Evolutionary conservation across 2,329 filamentous ascomycete species (phyloP), one percentile per base, ranked within the genome.

Genomic region (Pseudogymnoascus sp.): DNA sequence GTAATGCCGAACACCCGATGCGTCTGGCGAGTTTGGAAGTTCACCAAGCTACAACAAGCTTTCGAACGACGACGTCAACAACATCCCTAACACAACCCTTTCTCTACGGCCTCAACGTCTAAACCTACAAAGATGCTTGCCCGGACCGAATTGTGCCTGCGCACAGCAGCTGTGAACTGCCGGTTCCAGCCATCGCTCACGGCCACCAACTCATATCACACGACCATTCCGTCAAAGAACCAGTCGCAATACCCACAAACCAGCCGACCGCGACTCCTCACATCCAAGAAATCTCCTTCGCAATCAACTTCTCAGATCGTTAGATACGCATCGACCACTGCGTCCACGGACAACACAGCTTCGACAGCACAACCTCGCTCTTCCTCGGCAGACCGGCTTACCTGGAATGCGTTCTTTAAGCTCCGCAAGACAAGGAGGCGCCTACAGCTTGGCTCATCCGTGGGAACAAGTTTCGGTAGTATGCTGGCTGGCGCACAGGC

Each of bases 371-470:
- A 61, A 28, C 37, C 66, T 11, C 11, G 62, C 7, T 3, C 42
- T n/a, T 31, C 31, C 40, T 34, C 28, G 23, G 59, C 63, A 2
- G 67, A 69, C 23, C 62, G 65, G 60, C 66, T 93, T 43, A 85
- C 91, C 77, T 97, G 93, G 93, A 88, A 97, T 79, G 87, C 86
- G 61, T 97, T 96, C 81, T 96, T 97, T 81, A 85, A 86, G 74
- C 87, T 97, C 65, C 91, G 93, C 72, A 89, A 91, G 70, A 89
- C 87, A 65, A 90, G 93, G 63, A 88, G 93, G 65, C 86, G 90
- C 70, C 89, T 93, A 79, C 91, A 93, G 74, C 84, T 96, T 38
- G 84, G 83, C 60, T 92, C 91, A 67, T 93, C 90, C 56, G 80
- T 91, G 61, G 74, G 85, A 36, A 85, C 84, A 36, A 87, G 88